A percentile compares a stretch with the other conserved stretches of the same genome.
phyloP scores from a whole-genome alignment of 2,329 filamentous ascomycete species.

The Penicillium sp. region DNA sequence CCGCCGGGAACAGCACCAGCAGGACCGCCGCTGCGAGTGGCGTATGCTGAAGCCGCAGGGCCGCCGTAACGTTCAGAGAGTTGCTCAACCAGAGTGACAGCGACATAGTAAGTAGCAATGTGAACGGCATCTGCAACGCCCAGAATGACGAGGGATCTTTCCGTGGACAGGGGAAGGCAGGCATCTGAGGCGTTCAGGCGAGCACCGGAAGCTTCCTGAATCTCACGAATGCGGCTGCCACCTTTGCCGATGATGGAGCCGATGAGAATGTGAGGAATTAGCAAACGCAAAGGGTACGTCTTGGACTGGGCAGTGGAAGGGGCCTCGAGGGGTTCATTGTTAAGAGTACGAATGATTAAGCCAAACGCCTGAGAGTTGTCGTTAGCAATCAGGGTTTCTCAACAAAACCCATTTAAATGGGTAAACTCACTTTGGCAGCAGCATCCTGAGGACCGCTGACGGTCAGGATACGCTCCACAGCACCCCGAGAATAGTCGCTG shows the following conservation, averaged over 20 bases:
- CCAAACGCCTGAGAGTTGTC: constrained; percentile 73
- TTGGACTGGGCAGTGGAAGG: constrained; percentile 91
- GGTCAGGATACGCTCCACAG: constrained; percentile 94
- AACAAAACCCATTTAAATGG: not conserved
- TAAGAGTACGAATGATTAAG: constrained; percentile 94
- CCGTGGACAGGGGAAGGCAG: constrained; percentile 88
- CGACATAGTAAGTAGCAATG: constrained; percentile 98
- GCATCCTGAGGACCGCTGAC: constrained; percentile 96
- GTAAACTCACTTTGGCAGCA: constrained; percentile 76
- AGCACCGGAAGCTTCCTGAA: constrained; percentile 95
- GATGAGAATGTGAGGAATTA: constrained; percentile 95
- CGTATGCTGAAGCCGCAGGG: constrained; percentile 94
- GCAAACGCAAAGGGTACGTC: constrained; percentile 91
- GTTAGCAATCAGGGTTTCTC: constrained; percentile 16
- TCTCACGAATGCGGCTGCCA: constrained; percentile 93
- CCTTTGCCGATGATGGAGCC: constrained; percentile 98
- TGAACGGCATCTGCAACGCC: constrained; percentile 97
- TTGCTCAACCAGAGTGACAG: constrained; percentile 96
- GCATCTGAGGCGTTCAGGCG: constrained; percentile 95
- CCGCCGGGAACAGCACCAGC: constrained; percentile 92
- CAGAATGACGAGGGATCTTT: constrained; percentile 96
- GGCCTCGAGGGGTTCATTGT: constrained; percentile 88
- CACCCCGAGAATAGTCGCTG: constrained; percentile 95
- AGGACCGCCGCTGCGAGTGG: constrained; percentile 87
- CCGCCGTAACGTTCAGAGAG: constrained; percentile 95